A percentile compares a stretch with the other conserved stretches of the same genome.
Conservation (phyloP, 2,329 filamentous ascomycete species). For the Trichoderma arundinaceum region DNA sequence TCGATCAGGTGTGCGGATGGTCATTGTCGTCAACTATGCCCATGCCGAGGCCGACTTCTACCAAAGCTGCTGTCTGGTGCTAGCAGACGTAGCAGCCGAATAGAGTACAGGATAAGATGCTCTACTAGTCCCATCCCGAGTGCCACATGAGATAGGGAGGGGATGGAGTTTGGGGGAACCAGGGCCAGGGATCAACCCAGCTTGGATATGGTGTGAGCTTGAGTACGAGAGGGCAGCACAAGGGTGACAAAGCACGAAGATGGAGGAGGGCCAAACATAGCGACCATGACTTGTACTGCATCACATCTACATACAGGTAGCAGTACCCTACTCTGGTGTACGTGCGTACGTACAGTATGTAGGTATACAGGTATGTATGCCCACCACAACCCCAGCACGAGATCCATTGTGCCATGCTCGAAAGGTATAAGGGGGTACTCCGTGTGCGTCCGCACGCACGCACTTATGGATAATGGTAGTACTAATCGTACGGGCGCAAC, state of each 20-base stretch:
- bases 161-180: constrained; percentile 17
- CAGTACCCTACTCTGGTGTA: constrained; percentile 9
- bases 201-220: constrained; percentile 18
- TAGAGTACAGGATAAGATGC: constrained; percentile 27
- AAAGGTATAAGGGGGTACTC: constrained; percentile 20
- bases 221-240: constrained; percentile 11
- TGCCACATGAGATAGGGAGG: constrained; percentile 30
- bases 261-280: constrained; percentile 24
- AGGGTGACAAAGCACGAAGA: constrained; percentile 27
- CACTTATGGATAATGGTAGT: constrained; percentile 15
- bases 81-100: constrained; percentile 14
- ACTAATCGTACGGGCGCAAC: constrained; percentile 20
- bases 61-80: constrained; percentile 7
- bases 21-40: constrained; percentile 17
- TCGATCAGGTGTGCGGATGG: constrained; percentile 25
- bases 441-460: constrained; percentile 9
- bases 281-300: constrained; percentile 29
- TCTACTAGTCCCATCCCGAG: constrained; percentile 28
- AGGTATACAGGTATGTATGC: constrained; percentile 17
- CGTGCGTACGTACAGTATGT: constrained; percentile 5
- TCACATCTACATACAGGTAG: constrained; percentile 15
- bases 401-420: constrained; percentile 24
- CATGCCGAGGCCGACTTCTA: constrained; percentile 25
- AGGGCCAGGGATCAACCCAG: constrained; percentile 24
- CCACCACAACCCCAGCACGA: constrained; percentile 19